Percentiles rank a stretch among this genome's conserved stretches.
Conservation (phyloP, 345 rosid species). For the Fremontodendron californicum region DNA sequence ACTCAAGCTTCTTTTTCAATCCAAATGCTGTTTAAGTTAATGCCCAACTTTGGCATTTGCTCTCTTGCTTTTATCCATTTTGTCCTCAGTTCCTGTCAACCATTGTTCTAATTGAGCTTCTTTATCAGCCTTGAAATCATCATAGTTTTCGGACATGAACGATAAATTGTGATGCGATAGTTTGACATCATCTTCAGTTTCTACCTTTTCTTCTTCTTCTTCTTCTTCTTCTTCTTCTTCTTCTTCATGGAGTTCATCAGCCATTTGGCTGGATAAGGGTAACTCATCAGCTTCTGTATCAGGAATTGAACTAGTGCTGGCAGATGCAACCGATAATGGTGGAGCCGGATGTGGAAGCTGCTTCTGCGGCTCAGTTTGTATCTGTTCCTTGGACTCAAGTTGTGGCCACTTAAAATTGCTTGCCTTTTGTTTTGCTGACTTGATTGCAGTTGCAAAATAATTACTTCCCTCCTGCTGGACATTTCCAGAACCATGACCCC, state of each 20-base stretch:
- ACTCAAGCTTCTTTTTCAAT: not conserved
- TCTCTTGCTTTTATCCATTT: slow-evolving; percentile 9
- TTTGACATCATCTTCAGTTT: slow-evolving; percentile 18
- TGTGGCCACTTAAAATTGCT: slow-evolving; percentile 67
- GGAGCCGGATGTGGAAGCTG: slow-evolving; percentile 22
- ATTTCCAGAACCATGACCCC: slow-evolving; percentile 37
- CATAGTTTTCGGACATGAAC: slow-evolving; percentile 36
- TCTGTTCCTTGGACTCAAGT: slow-evolving; percentile 45
- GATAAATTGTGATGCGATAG: not conserved
- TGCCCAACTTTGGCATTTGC: not conserved
- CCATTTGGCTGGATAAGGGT: slow-evolving; percentile 38
- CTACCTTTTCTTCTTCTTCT: slow-evolving; percentile 25
- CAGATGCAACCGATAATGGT: slow-evolving; percentile 29
- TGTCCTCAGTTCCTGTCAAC: slow-evolving; percentile 48
- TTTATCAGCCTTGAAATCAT: slow-evolving; percentile 68
- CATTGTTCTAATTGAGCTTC: slow-evolving; percentile 78
- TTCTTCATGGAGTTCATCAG: too few species aligned
- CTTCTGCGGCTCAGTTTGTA: slow-evolving; percentile 23
- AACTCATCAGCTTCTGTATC: slow-evolving; percentile 51
- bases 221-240: not conserved
- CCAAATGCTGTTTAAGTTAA: not conserved
- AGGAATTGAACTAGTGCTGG: slow-evolving; percentile 31
- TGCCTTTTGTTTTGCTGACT: slow-evolving; percentile 71
- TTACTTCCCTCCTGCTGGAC: slow-evolving; percentile 37
- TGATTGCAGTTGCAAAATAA: slow-evolving; percentile 61